Evolutionary conservation across 1,284 basidiomycete species (phyloP).

Genomic region (Sporisorium scitamineum): DNA sequence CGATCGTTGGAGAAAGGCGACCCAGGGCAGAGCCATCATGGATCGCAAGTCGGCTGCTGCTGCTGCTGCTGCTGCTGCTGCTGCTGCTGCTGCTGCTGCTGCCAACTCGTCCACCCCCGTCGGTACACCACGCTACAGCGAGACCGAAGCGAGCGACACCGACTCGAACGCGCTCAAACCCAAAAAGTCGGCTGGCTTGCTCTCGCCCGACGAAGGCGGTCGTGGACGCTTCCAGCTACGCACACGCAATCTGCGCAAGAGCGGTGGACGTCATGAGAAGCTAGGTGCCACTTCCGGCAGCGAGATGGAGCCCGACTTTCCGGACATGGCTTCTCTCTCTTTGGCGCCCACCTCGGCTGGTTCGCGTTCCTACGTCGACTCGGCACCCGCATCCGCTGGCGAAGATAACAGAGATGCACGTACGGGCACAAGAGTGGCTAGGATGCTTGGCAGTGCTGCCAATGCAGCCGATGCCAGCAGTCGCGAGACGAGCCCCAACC

Average conservation of each 20-base stretch:
- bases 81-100: no score
- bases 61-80: conserved; percentile 35
- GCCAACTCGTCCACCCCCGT: conserved; percentile 34
- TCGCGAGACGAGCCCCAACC: conserved; percentile 46
- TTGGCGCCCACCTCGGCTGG: conserved; percentile 29
- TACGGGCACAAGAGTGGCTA: conserved; percentile 25
- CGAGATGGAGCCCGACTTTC: conserved; percentile 56
- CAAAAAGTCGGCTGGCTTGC: conserved; percentile 70
- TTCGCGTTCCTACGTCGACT: conserved; percentile 29
- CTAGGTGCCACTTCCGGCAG: conserved; percentile 47
- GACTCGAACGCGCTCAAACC: conserved; percentile 72
- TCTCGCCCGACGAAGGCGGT: conserved; percentile 38
- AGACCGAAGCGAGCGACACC: conserved; percentile 73
- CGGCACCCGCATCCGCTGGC: conserved; percentile 44
- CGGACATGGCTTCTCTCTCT: conserved; percentile 53
- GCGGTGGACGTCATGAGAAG: conserved; percentile 37
- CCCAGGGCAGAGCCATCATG: conserved; percentile 35
- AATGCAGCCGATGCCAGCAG: conserved; percentile 33
- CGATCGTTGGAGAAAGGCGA: conserved; percentile 49
- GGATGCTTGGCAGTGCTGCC: conserved; percentile 40
- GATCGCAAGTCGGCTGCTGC: conserved; percentile 39
- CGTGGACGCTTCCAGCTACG: conserved; percentile 45
- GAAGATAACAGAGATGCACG: conserved; percentile 48
- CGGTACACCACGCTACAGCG: conserved; percentile 47
- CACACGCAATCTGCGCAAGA: conserved; percentile 40